A percentile compares a stretch with the other conserved stretches of the same genome.
phyloP scores from a whole-genome alignment of 148 eudicot genomes.

The Cornus florida region DNA sequence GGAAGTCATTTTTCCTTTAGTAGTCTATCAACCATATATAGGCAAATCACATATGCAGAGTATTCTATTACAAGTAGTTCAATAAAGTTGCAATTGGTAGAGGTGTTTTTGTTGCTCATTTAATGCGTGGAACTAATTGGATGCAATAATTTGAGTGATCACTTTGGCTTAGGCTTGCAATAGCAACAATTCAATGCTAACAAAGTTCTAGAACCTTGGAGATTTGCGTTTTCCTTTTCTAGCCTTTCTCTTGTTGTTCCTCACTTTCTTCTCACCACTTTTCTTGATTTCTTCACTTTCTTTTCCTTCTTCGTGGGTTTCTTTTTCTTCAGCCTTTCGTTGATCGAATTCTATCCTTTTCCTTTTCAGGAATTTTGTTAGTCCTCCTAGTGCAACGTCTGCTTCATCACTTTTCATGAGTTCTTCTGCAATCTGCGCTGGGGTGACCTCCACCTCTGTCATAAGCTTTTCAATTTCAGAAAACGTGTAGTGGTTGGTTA shows the following conservation, averaged over 20 bases:
- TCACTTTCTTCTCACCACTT: not conserved
- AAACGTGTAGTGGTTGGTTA: slow-evolving; percentile 8
- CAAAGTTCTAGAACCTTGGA: not conserved
- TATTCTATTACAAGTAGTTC: no score
- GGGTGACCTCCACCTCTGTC: slow-evolving; percentile 11
- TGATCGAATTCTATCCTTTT: not conserved
- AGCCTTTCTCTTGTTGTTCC: slow-evolving; percentile 1
- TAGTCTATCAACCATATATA: not conserved
- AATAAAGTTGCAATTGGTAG: no score
- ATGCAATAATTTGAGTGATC: not conserved
- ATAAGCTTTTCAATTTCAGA: slow-evolving; percentile 8
- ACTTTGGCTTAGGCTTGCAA: not conserved
- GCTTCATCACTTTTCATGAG: slow-evolving; percentile 11
- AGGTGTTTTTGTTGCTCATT: not conserved
- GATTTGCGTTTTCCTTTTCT: not conserved
- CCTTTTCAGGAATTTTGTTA: not conserved
- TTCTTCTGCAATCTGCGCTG: slow-evolving; percentile 20
- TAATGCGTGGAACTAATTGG: not conserved
- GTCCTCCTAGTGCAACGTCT: slow-evolving; percentile 4
- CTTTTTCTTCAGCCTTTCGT: not conserved
- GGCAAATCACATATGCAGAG: no score
- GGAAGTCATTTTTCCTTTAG: not conserved
- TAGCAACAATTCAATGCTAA: not conserved
- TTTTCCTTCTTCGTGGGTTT: not conserved
- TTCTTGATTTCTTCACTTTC: not conserved